These are phyloP conservation scores for Clavispora fructus DNA, from an alignment of 805 yeast species.

Conservation along the genomic window DNA sequence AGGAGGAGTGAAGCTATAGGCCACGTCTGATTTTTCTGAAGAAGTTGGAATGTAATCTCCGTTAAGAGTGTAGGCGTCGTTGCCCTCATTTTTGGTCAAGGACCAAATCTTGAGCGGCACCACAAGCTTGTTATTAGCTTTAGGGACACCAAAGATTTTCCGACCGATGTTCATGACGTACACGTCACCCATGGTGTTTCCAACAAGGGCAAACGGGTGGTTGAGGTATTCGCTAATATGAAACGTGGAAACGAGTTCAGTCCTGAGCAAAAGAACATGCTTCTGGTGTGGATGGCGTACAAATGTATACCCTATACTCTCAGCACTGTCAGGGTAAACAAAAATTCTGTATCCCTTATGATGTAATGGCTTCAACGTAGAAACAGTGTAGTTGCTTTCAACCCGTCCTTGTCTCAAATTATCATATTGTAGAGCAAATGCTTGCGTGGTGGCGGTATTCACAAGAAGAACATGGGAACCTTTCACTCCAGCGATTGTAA, in stretches of 20 bases:
- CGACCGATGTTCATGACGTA: conserved; percentile 34
- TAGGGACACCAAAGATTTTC: conserved; percentile 30
- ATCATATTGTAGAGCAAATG: conserved; percentile 13
- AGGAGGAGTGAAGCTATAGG: conserved; percentile 40
- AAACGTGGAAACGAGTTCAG: conserved; percentile 26
- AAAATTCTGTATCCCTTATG: conserved; percentile 24
- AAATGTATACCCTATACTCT: conserved; percentile 25
- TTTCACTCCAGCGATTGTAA: conserved; percentile 23
- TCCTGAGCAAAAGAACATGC: conserved; percentile 23
- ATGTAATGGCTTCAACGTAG: conserved; percentile 24
- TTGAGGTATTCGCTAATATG: conserved; percentile 27
- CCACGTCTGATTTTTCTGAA: conserved; percentile 23
- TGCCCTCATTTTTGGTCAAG: conserved; percentile 5
- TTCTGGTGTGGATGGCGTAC: conserved; percentile 32
- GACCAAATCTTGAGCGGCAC: conserved; percentile 38
- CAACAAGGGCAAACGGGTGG: conserved; percentile 34
- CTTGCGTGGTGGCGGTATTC: conserved; percentile 26
- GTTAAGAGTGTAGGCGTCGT: conserved; percentile 8
- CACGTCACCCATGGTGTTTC: conserved; percentile 33
- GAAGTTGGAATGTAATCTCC: conserved; percentile 27
- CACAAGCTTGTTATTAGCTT: conserved; percentile 33
- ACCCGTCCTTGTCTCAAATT: conserved; percentile 26
- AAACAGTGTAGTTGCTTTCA: conserved; percentile 19
- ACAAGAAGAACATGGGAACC: conserved; percentile 20
- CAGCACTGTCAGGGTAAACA: conserved; percentile 23